Base-by-base conservation (phyloP, 306 rosid genomes). In the Argentina anserina region DNA sequence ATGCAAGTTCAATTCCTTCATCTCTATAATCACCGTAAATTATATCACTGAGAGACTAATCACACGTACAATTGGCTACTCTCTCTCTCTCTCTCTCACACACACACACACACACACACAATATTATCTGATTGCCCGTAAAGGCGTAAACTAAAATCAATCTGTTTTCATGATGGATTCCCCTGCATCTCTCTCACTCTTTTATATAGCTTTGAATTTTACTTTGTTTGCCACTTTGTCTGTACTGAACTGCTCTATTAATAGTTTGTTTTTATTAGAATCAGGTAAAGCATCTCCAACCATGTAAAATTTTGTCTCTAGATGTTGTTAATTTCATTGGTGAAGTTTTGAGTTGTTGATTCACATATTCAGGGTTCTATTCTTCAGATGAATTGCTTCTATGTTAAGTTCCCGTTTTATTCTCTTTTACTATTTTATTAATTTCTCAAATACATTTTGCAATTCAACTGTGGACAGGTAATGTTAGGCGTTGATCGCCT, bases 401-500 rank as follows among this genome's bases (percentile, higher is more conserved):
- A 15, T 49, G 72, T n/a, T 28, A 47, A 20, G n/a, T 31, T 47
- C 28, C 43, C 28, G 45, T 40, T 71, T 45, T 17, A 46, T 33
- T 73, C 67, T 39, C 59, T 45, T 68, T 23, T 23, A 28, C 33
- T 53, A 55, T 29, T 64, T 72, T 67, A 66, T 78, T 67, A 39
- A 65, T 60, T 73, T 77, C 68, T 61, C 58, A 80, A 65, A 78
- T 77, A 66, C 73, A 40, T 74, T 71, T 31, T 78, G 61, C 73
- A 46, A 37, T 72, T 84, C 70, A 73, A 77, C 68, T 39, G 70
- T 87, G 84, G 82, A 64, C 80, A 94, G 99, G 90, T 94, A 68
- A 94, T 94, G 92, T 65, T 91, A 84, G 98, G 98, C 3, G 95
- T 94, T 72, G 96, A 91, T 83, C 97, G 96, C 76, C 98, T 94